Base-by-base conservation (phyloP, 106 monocot species). In the Acorus calamus region DNA sequence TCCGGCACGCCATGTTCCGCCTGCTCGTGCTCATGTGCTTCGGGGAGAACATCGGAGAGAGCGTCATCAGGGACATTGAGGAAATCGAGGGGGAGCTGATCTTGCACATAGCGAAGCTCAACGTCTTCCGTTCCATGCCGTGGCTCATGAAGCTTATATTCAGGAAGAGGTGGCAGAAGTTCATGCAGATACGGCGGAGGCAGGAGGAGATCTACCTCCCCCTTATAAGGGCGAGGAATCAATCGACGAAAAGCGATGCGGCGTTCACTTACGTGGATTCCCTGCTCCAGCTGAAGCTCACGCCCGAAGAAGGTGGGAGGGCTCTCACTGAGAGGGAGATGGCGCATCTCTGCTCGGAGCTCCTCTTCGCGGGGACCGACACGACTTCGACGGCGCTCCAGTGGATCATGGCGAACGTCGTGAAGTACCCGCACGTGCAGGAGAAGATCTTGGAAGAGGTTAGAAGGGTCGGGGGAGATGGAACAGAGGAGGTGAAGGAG, bases 381-480 rank as follows among this genome's bases (percentile, higher is more conserved):
- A 56, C 73, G 44, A 73, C 63, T 11, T 63, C 63, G 14, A 66
- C 73, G 6, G 49, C 73, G 48, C 56, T 73, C 59, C 48, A 73
- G 65, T 73, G 63, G 63, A 64, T 66, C 56, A 73, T 73, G 73
- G 73, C 73, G 42, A 63, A 66, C 47, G 6, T 66, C 8, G 73
- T 73, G 42, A 63, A 65, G 65, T 5, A 73, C 65, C 73, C 4
- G 4, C 4, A 49, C 28, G 48, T 72, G 42, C 71, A 72, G 49
- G 10, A 8, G 12, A 72, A 47, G 56, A 7, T 72, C 5, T 8
- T 14, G 8, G 43, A 47, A 10, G 71, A 72, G 54, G 44, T 72
- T 46, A 47, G 9, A 10, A 49, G 14, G 5, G 47, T 49, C 1
- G 47, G 44, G 2, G 9, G 6, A 10, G 9, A 8, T 4, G 47